These are phyloP conservation scores for Wickerhamomyces pijperi DNA, from an alignment of 805 yeast genomes.

Conservation along the genomic window DNA sequence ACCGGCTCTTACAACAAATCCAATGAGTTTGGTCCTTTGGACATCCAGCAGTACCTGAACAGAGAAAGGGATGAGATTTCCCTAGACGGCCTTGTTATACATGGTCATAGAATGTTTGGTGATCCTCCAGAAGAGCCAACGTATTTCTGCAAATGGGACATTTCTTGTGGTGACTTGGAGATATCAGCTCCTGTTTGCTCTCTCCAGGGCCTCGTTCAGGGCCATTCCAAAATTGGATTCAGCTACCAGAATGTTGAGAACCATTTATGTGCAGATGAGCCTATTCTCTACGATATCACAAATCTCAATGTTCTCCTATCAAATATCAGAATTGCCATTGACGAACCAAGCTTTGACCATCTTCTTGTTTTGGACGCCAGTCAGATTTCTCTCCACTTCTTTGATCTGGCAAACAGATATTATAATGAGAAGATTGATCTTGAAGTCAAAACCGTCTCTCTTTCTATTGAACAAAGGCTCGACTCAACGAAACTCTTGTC, in stretches of 20 bases:
- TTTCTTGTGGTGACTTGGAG: constrained; percentile 48
- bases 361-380: constrained; percentile 15
- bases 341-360: constrained; percentile 20
- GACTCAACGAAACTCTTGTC: constrained; percentile 22
- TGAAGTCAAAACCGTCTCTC: constrained; percentile 34
- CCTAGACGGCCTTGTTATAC: constrained; percentile 53
- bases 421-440: constrained; percentile 47
- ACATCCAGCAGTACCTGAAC: constrained; percentile 5
- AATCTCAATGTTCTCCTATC: constrained; percentile 48
- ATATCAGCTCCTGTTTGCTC: constrained; percentile 40
- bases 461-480: not conserved
- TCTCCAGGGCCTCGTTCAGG: constrained; percentile 29
- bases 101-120: constrained; percentile 91
- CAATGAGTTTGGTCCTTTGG: constrained; percentile 8
- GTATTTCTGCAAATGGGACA: constrained; percentile 84
- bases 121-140: constrained; percentile 84
- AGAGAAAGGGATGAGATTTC: constrained; percentile 25
- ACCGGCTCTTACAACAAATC: constrained; percentile 21
- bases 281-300: constrained; percentile 57
- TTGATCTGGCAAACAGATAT: constrained; percentile 60
- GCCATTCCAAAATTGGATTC: constrained; percentile 40
- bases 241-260: constrained; percentile 73
- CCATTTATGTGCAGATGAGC: constrained; percentile 45
- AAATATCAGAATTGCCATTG: constrained; percentile 29
- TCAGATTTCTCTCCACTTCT: constrained; percentile 29